A percentile compares a stretch with the other conserved stretches of the same genome.
Conservation (phyloP, 176 grass and related monocot genomes). For the Cenchrus purpureus region DNA sequence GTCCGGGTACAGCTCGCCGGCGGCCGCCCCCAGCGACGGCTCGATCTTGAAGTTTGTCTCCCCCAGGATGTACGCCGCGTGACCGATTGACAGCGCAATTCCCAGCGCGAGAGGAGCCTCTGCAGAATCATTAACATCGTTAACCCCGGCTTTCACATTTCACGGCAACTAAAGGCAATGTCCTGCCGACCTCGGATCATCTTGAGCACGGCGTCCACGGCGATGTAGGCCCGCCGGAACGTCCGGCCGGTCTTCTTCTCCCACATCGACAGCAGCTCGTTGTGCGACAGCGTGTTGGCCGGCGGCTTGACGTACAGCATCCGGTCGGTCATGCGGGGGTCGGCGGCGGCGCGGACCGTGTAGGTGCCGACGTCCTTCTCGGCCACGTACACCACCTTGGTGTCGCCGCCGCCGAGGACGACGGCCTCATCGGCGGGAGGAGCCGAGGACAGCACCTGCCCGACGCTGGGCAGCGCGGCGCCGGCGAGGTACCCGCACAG, state of each 20-base stretch:
- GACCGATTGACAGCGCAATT: constrained; percentile 38
- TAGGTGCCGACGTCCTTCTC: constrained; percentile 30
- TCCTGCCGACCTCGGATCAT: constrained; percentile 40
- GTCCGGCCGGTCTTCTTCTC: constrained; percentile 62
- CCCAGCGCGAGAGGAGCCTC: constrained; percentile 36
- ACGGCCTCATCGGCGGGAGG: neutral
- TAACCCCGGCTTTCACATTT: neutral
- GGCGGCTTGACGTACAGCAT: neutral
- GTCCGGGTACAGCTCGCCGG: constrained; percentile 68
- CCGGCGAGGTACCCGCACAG: constrained; percentile 44
- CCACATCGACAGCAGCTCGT: constrained; percentile 61
- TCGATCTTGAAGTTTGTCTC: constrained; percentile 55
- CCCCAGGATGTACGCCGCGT: constrained; percentile 55
- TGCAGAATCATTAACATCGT: neutral
- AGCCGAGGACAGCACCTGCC: constrained; percentile 5
- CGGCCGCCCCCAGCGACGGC: constrained; percentile 56
- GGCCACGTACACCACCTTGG: constrained; percentile 19
- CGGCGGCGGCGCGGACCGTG: neutral
- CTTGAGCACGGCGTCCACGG: constrained; percentile 53
- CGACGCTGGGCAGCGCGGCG: constrained; percentile 44
- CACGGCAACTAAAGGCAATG: too few species aligned
- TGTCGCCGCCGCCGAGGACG: neutral
- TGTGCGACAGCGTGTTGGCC: constrained; percentile 50
- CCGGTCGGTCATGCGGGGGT: neutral
- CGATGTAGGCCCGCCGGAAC: constrained; percentile 45